Evolutionary conservation across 164 flowering plant species (phyloP), one percentile per base, ranked within the genome.

Genomic region (Umbilicus rupestris): DNA sequence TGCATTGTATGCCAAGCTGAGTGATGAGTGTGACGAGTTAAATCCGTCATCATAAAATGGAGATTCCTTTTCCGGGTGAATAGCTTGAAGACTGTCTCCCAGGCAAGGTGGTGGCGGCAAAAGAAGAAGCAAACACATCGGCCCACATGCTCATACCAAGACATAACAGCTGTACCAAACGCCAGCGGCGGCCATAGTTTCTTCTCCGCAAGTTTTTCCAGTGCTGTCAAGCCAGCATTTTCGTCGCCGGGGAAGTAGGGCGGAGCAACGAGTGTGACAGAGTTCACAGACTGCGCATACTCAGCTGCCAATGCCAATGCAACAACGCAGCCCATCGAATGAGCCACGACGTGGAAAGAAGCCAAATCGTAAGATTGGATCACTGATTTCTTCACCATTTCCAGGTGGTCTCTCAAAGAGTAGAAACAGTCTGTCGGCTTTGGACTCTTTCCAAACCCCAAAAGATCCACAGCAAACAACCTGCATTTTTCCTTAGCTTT

Each of bases 1-100:
- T 92, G 96, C 93, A 92, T 85, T 28, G 82, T 73, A 42, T 89
- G 95, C 98, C 98, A 92, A 33, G 95, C 96, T 28, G 96, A 88
- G 69, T 88, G 91, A 75, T 89, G 96, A 6, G 96, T 92, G 76
- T 92, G 95, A 65, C 76, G 80, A 0, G 84, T 77, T 64, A 88
- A 57, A 73, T 85, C 96, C 41, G 45, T 47, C 9, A 76, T 41
- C 73, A 50, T 39, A 39, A 63, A 63, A 63, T 35, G 44, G 66
- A 37, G 66, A 39, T 64, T 39, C 97, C 92, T 22, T 77, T 47
- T 79, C 39, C 83, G 1, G 26, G 83, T 80, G 19, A 86, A 42
- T 28, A 80, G 73, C 78, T 74, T 84, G 47, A 89, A 50, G 62
- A 87, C 68, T 73, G 73, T 66, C 77, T 89, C 94, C 96, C 94